Percentiles rank a stretch among this genome's conserved stretches.
These are phyloP conservation scores for Paraphysoderma sedebokerense DNA, from an alignment of 371 early-diverging fungal genomes.

Conservation along the genomic window DNA sequence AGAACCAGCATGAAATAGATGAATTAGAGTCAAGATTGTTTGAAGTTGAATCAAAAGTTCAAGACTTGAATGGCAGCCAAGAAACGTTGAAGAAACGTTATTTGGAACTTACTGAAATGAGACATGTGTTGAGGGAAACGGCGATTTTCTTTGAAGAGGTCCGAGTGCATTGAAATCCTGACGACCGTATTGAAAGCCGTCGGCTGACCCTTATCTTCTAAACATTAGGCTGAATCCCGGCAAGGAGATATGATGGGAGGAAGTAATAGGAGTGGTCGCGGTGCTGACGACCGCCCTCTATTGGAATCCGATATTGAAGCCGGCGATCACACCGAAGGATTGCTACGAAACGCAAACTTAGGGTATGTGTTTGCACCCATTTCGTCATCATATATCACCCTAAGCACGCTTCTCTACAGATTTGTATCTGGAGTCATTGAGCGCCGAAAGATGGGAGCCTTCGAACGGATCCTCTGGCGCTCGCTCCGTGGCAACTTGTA, in stretches of 20 bases:
- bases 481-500: constrained; percentile 93
- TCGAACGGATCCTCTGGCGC: constrained; percentile 93
- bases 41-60: constrained; percentile 63
- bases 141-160: constrained; percentile 60
- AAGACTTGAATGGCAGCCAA: constrained; percentile 71
- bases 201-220: not conserved
- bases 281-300: constrained; percentile 26
- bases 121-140: constrained; percentile 79
- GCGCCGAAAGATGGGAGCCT: constrained; percentile 59
- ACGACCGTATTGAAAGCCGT: no score
- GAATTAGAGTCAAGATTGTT: constrained; percentile 69
- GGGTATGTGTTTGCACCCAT: no score
- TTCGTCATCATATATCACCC: no score
- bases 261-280: constrained; percentile 13
- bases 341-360: no score
- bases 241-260: constrained; percentile 4
- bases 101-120: constrained; percentile 73
- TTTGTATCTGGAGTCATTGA: constrained; percentile 84
- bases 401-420: no score
- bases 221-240: not conserved
- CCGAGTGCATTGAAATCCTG: constrained; percentile 2
- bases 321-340: not conserved
- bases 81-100: constrained; percentile 67
- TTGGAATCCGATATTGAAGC: not conserved
- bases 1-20: constrained; percentile 82